Base-by-base conservation (phyloP, 257 asterid species). In the Anisodus acutangulus region DNA sequence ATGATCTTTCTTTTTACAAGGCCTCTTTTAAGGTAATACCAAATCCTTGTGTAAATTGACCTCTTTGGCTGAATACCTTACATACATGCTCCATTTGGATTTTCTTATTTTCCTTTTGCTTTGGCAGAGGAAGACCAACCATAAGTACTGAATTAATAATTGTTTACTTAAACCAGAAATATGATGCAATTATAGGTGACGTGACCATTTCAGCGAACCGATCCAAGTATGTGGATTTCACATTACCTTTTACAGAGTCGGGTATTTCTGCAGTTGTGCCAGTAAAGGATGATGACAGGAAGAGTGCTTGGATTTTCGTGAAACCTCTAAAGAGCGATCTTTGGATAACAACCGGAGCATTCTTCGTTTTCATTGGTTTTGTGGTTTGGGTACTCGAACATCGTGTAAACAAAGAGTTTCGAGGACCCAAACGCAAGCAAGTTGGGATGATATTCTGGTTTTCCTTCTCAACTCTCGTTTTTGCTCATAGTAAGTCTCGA, bases 341-440 rank as follows among this genome's bases (percentile, higher is more conserved):
- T 9, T 90, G 92, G 91, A 37, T 90, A 19, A 84, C 88, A 68
- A 84, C 83, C 22, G 82, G 83, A 43, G 87, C 81, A 35, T 78
- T 86, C 47, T 86, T 88, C 78, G 17, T 88, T 15, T 82, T 83
- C 3, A 87, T 87, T 37, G 92, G 90, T 3, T 1, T 85, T 8
- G 83, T 86, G 2, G 60, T 90, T 45, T 90, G 91, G 92, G 79
- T 90, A 68, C 90, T 90, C 11, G 92, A 90, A 83, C 91, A 87
- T 19, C 83, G 86, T 63, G 51, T 82, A 35, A 90, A 90, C 82
- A 39, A 79, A 10, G 91, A 84, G 17, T 89, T 87, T 78, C 70
- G 89, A 84, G 92, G 91, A 39, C 85, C 89, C 11, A 87, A 88
- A 26, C 19, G 83, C 6, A 82, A 89, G 59, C 93, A 91, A 58